Percentiles rank a stretch among this genome's conserved stretches.
Conservation (phyloP, 2,329 filamentous ascomycete genomes). For the Eutypella sp. region DNA sequence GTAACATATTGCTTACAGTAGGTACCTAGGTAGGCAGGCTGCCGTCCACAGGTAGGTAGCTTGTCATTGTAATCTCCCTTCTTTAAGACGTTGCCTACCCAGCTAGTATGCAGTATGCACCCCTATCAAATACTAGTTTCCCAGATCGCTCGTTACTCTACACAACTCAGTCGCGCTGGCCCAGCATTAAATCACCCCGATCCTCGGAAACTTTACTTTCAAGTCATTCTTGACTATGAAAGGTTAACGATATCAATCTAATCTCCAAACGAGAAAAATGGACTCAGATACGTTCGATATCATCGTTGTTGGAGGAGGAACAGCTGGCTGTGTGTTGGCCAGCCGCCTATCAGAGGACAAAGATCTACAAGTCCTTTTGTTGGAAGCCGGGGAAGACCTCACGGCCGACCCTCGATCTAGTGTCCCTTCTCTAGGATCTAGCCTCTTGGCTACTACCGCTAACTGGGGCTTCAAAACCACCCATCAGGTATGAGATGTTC, state of each 20-base stretch:
- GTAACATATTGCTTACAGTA: too few relatives aligned
- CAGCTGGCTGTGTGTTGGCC: slow-evolving; percentile 4
- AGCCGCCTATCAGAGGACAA: slow-evolving; percentile 4
- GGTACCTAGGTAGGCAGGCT: too few relatives aligned
- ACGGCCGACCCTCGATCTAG: neutral
- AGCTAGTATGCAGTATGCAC: too few relatives aligned
- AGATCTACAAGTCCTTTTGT: slow-evolving; percentile 1
- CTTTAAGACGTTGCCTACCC: too few relatives aligned
- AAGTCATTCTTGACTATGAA: neutral
- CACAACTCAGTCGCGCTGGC: too few relatives aligned
- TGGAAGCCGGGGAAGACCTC: slow-evolving; percentile 3
- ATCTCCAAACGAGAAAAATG: neutral
- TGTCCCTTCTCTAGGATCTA: neutral
- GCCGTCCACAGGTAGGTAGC: too few relatives aligned
- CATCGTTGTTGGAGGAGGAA: slow-evolving; percentile 5
- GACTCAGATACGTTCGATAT: slow-evolving; percentile 1
- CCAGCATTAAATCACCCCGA: neutral
- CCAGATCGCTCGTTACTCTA: too few relatives aligned
- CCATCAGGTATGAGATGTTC: slow-evolving; percentile 1
- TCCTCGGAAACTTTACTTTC: neutral
- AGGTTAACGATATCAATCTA: neutral
- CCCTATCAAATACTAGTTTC: too few relatives aligned
- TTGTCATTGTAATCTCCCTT: too few relatives aligned
- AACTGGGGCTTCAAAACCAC: slow-evolving; percentile 2
- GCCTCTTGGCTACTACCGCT: neutral